Evolutionary conservation across 129 eudicot genomes (phyloP).

Genomic region (Tagetes erecta): DNA sequence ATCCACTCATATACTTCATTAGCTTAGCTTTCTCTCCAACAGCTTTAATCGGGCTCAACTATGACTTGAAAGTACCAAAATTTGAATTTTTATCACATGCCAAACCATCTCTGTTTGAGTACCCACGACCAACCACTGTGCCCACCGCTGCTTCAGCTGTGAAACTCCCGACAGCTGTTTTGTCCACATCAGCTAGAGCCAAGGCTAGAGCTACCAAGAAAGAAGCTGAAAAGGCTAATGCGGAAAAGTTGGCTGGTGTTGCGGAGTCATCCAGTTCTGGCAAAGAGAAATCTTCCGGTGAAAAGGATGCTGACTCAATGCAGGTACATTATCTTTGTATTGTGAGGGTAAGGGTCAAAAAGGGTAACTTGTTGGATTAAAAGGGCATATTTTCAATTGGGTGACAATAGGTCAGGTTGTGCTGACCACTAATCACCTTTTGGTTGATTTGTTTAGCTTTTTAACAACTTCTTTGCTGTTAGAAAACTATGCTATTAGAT

Average conservation of each 20-base stretch:
- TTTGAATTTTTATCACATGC: constrained; percentile 92
- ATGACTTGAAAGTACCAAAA: constrained; percentile 82
- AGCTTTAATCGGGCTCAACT: constrained; percentile 86
- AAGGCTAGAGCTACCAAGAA: constrained; percentile 91
- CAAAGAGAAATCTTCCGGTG: constrained; percentile 63
- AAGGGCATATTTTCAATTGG: not conserved
- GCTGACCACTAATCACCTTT: not conserved
- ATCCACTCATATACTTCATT: constrained; percentile 82
- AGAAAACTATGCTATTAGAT: not conserved
- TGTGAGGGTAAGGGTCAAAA: not conserved
- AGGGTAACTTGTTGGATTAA: not conserved
- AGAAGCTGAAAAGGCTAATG: constrained; percentile 79
- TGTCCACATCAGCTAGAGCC: constrained; percentile 90
- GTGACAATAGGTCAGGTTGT: not conserved
- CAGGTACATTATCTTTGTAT: constrained; percentile 46
- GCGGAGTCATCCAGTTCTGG: constrained; percentile 51
- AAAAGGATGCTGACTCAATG: constrained; percentile 81
- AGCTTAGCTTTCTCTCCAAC: constrained; percentile 96
- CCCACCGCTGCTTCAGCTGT: constrained; percentile 82
- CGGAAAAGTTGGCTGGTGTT: constrained; percentile 51
- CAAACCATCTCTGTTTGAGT: constrained; percentile 89
- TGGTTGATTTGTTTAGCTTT: not conserved
- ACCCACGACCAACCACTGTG: constrained; percentile 89
- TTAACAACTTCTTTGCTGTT: not conserved
- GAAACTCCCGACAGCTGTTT: constrained; percentile 89